These are phyloP conservation scores for Spathaspora passalidarum DNA, from an alignment of 805 yeast genomes.

Conservation along the genomic window DNA sequence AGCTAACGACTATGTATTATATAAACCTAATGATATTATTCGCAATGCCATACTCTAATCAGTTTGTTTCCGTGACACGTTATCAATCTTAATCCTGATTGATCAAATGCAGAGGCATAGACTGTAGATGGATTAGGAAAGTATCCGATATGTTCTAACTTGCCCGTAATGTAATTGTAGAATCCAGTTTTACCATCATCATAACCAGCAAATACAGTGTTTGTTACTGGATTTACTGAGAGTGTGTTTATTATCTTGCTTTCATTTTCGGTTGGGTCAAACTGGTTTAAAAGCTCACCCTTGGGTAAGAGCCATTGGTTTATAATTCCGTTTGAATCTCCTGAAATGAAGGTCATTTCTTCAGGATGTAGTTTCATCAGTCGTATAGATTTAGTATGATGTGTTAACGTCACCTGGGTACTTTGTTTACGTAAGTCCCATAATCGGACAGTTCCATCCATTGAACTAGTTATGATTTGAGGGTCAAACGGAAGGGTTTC, in stretches of 20 bases:
- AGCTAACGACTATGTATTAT: constrained; percentile 11
- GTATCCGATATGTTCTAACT: constrained; percentile 49
- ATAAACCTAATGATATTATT: background rate
- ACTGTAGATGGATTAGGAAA: constrained; percentile 66
- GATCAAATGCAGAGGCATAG: constrained; percentile 69
- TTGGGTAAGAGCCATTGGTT: constrained; percentile 82
- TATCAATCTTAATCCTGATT: constrained; percentile 73
- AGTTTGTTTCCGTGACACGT: constrained; percentile 92
- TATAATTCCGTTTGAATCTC: constrained; percentile 69
- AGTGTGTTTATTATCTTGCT: constrained; percentile 61
- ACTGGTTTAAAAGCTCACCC: constrained; percentile 61
- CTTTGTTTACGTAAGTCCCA: constrained; percentile 89
- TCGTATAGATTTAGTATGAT: constrained; percentile 80
- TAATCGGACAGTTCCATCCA: constrained; percentile 80
- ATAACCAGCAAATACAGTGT: constrained; percentile 72
- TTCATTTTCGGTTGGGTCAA: constrained; percentile 38
- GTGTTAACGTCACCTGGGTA: constrained; percentile 69
- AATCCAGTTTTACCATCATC: constrained; percentile 78
- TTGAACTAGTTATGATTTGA: constrained; percentile 77
- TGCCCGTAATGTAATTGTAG: constrained; percentile 75
- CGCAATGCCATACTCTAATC: constrained; percentile 62
- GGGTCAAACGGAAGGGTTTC: constrained; percentile 73
- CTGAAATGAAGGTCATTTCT: constrained; percentile 75
- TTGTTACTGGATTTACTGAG: constrained; percentile 57
- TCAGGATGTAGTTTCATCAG: constrained; percentile 65